A percentile compares a stretch with the other conserved stretches of the same genome.
phyloP scores from a whole-genome alignment of 768 basidiomycete species.

The Phylloporus sp. region DNA sequence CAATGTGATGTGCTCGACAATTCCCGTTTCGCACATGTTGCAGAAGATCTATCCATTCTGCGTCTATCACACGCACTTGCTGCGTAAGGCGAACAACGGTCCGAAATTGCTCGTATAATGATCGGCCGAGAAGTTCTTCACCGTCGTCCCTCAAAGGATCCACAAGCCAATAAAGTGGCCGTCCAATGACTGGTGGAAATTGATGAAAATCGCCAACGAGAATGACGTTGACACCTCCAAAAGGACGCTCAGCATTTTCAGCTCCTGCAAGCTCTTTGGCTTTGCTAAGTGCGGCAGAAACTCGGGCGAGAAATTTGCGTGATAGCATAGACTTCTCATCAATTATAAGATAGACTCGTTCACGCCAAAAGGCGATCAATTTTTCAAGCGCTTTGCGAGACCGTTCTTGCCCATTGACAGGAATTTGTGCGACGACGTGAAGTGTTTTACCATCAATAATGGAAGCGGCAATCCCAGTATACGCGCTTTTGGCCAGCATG shows the following conservation, averaged over 20 bases:
- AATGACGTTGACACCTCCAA: not conserved
- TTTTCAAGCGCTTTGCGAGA: not conserved
- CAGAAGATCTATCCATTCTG: not conserved
- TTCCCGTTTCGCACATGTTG: conserved; percentile 11
- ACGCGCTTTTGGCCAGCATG: not conserved
- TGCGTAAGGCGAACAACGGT: not conserved
- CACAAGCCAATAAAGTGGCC: not conserved
- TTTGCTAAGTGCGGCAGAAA: not conserved
- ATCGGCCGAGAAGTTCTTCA: not conserved
- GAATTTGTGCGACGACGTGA: not conserved
- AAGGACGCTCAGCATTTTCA: no score
- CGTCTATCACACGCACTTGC: not conserved
- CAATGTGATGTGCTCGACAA: conserved; percentile 25
- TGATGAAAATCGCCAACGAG: not conserved
- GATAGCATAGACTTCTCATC: not conserved
- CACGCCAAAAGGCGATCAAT: not conserved
- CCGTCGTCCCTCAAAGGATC: not conserved
- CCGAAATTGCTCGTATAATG: not conserved
- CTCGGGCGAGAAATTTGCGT: not conserved
- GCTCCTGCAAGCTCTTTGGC: not conserved
- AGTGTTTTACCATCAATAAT: not conserved
- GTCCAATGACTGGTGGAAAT: not conserved
- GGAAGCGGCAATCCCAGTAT: not conserved
- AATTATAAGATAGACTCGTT: not conserved
- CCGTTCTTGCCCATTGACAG: not conserved